A percentile compares a stretch with the other conserved stretches of the same genome.
Conservation (phyloP, 1,284 basidiomycete species). For the Somion occarium region DNA sequence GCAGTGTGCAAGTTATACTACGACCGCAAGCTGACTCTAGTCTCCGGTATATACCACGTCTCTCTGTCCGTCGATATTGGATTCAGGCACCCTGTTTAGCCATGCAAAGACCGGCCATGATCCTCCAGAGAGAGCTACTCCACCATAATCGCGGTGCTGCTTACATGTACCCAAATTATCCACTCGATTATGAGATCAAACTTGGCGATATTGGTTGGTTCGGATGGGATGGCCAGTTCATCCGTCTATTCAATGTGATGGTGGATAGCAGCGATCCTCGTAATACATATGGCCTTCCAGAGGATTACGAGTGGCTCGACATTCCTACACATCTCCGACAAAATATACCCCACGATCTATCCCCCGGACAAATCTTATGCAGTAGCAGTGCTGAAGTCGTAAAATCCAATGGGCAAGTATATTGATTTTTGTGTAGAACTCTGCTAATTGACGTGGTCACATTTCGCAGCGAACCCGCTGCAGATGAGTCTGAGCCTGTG, state of each 20-base stretch:
- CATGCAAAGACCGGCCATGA: not conserved
- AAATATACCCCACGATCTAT: not conserved
- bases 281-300: not conserved
- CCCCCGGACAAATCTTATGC: not conserved
- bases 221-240: not conserved
- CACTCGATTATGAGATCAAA: not conserved
- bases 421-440: too few species aligned
- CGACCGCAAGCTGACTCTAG: too few species aligned
- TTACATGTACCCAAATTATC: not conserved
- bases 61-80: too few species aligned
- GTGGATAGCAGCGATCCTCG: not conserved
- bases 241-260: not conserved
- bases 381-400: too few species aligned
- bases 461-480: too few species aligned
- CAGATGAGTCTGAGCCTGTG: too few species aligned
- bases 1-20: too few species aligned
- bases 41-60: too few species aligned
- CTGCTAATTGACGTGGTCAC: too few species aligned
- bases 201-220: conserved; percentile 1
- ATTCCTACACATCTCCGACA: not conserved
- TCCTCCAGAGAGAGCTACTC: not conserved
- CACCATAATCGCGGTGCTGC: not conserved
- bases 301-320: not conserved
- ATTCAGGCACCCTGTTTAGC: too few species aligned
- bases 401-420: too few species aligned